phyloP scores from a whole-genome alignment of 1,284 basidiomycete species.

The Ceratobasidium sp. region DNA sequence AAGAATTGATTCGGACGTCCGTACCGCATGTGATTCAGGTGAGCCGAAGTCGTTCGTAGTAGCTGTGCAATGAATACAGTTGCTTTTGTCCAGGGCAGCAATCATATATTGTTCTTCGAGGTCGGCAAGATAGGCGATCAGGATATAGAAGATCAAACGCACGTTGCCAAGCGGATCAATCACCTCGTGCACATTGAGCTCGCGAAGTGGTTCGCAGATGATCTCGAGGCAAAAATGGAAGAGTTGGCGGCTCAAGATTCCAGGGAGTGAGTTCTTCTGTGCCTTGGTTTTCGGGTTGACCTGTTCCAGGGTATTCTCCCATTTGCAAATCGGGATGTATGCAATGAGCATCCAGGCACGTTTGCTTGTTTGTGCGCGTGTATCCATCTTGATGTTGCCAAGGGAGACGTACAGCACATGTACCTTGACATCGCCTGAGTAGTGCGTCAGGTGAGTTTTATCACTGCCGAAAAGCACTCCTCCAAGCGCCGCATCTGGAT shows the following conservation, averaged over 20 bases:
- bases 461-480: conserved; percentile 46
- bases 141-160: conserved; percentile 14
- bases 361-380: conserved; percentile 49
- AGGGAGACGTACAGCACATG: conserved; percentile 55
- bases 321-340: conserved; percentile 46
- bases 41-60: conserved; percentile 40
- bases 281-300: conserved; percentile 14
- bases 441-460: conserved; percentile 49
- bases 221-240: conserved; percentile 42
- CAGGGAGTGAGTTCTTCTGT: conserved; percentile 13
- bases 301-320: conserved; percentile 7
- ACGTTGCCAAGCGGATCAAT: conserved; percentile 18
- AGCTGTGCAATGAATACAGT: conserved; percentile 39
- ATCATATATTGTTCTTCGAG: conserved; percentile 42
- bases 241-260: conserved; percentile 22
- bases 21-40: not conserved
- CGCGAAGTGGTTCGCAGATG: conserved; percentile 19
- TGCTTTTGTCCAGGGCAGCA: conserved; percentile 30
- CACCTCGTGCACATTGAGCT: not conserved
- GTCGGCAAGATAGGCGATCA: conserved; percentile 30
- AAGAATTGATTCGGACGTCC: conserved; percentile 36
- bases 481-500: conserved; percentile 5
- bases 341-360: conserved; percentile 38
- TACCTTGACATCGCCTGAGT: conserved; percentile 49
- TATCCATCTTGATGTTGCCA: conserved; percentile 58